phyloP scores from a whole-genome alignment of 345 rosid species.

The Iberis pinnata region DNA sequence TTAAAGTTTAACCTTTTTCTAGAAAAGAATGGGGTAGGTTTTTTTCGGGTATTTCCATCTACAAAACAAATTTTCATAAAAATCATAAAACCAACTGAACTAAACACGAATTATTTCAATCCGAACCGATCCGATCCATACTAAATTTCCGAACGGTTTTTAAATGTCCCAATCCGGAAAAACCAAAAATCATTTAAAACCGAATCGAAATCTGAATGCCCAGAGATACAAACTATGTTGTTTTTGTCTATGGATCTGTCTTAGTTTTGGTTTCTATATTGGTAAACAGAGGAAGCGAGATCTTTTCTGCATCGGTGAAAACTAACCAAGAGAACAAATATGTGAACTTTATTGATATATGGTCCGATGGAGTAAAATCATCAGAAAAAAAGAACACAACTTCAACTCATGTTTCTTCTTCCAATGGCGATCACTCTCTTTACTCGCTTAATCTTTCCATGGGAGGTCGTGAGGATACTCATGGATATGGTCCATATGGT shows the following conservation, averaged over 20 bases:
- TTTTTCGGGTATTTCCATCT: too few relatives aligned
- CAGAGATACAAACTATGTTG: too few relatives aligned
- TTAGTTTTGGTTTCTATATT: background rate
- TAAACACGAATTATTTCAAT: too few relatives aligned
- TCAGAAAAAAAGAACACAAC: conserved; percentile 27
- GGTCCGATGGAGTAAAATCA: conserved; percentile 41
- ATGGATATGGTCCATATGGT: conserved; percentile 20
- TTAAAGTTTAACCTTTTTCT: too few relatives aligned
- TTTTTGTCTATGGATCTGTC: background rate
- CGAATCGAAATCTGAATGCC: too few relatives aligned
- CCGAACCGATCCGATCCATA: too few relatives aligned
- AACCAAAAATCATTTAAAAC: too few relatives aligned
- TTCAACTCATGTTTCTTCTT: conserved; percentile 32
- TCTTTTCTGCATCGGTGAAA: conserved; percentile 11
- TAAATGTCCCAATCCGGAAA: too few relatives aligned
- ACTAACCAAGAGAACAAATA: conserved; percentile 30
- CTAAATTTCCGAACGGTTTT: too few relatives aligned
- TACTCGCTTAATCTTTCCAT: conserved; percentile 34
- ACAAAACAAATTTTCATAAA: too few relatives aligned
- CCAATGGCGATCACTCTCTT: conserved; percentile 32
- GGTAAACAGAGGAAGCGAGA: conserved; percentile 24
- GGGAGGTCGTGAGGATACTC: conserved; percentile 36
- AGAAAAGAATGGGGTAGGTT: too few relatives aligned
- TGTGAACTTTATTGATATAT: conserved; percentile 46
- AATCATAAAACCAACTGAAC: too few relatives aligned